Evolutionary conservation across 345 rosid species (phyloP), one percentile per base, ranked within the genome.

Genomic region (Gynandropsis gynandra): DNA sequence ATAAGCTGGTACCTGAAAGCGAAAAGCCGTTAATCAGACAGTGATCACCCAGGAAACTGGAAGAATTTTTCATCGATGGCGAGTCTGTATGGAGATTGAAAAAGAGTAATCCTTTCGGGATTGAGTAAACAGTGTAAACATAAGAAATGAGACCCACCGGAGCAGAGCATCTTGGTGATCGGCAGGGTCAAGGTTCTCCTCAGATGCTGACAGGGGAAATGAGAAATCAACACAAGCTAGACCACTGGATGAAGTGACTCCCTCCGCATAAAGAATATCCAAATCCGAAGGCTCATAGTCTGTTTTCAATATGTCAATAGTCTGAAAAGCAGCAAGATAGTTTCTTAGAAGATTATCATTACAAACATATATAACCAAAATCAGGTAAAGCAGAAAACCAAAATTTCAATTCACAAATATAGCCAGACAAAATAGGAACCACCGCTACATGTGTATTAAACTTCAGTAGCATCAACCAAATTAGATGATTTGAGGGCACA

Each of bases 211-310:
- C 50, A 56, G 88, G 42, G 97, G 94, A 72, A 77, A 88, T 11
- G 90, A 78, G 77, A 87, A 92, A 40, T 88, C 95, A 40, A 85
- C 72, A 72, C 77, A 83, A 68, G 90, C 82, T 63, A 92, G 77
- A 51, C 99, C 97, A 75, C 90, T 88, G 10, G 99, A 85, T 21
- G 97, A 92, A 44, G 95, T 88, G 47, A 88, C 88, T 59, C 95
- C 95, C 67, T 92, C 97, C 16, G 99, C 95, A 68, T 83, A 76
- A 17, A 92, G 78, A 68, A 92, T 88, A 73, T 92, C 99, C 65
- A 83, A 51, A 72, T 92, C 85, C 10, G 95, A 85, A n/a, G 97
- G 97, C 63, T 83, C 95, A 44, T 93, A 93, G 59, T 93, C 97
- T 58, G 65, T 63, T 70, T 72, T 74, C 68, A 88, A 73, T 66